Conservation (phyloP, 208 protist genomes). For the Novymonas esmeraldas region DNA sequence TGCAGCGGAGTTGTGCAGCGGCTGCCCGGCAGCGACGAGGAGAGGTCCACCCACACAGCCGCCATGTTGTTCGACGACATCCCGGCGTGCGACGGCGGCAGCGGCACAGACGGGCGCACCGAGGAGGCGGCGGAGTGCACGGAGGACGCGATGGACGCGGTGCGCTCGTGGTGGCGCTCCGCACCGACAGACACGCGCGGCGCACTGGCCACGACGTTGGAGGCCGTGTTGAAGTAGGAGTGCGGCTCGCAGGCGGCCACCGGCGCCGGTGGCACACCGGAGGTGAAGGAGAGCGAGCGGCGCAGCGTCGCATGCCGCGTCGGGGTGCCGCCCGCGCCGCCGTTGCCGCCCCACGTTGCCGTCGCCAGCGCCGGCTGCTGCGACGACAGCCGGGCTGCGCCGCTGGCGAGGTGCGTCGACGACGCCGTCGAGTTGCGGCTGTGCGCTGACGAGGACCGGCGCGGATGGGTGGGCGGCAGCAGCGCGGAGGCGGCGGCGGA, state of each 20-base stretch:
- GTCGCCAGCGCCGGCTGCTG: conserved; percentile 2
- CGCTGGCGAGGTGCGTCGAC: neutral
- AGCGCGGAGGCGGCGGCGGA: neutral
- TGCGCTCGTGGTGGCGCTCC: conserved; percentile 28
- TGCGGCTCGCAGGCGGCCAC: conserved; percentile 2
- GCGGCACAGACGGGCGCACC: conserved; percentile 23
- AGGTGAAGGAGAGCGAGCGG: conserved; percentile 33
- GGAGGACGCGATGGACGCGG: conserved; percentile 29
- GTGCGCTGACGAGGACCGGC: conserved; percentile 26
- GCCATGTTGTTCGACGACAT: conserved; percentile 32
- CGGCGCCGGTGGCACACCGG: conserved; percentile 6
- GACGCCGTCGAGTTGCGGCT: neutral
- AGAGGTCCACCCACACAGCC: conserved; percentile 52
- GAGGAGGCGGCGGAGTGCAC: conserved; percentile 32
- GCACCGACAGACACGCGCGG: neutral
- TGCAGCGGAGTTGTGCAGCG: conserved; percentile 31
- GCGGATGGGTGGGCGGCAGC: conserved; percentile 25
- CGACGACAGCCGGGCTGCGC: neutral
- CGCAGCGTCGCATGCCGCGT: conserved; percentile 2
- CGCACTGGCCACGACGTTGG: neutral
- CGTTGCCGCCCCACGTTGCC: conserved; percentile 5
- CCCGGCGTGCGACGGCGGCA: conserved; percentile 35
- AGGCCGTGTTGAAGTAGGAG: neutral
- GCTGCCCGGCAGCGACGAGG: conserved; percentile 23
- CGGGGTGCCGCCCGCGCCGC: neutral